Evolutionary conservation across 305 asterid genomes (phyloP).

Genomic region (Ruellia speciosa): DNA sequence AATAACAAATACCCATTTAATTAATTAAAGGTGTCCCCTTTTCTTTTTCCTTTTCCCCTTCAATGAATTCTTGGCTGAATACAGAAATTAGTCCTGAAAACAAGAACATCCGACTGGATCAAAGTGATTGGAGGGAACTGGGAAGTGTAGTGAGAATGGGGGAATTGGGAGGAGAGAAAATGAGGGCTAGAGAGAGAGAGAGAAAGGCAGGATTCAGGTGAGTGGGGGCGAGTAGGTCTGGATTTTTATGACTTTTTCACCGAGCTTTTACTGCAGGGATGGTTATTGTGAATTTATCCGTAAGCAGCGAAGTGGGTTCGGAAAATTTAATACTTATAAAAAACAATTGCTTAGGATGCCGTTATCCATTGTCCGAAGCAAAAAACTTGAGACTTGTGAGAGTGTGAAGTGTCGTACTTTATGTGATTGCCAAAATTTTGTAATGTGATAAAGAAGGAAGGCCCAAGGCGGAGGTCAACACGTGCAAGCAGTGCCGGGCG

Average conservation of each 20-base stretch:
- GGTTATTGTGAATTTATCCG: slow-evolving; percentile 3
- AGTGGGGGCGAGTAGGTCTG: slow-evolving; percentile 9
- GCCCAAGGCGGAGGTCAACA: neutral
- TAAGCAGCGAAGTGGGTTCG: neutral
- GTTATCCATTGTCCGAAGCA: neutral
- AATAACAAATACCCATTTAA: slow-evolving; percentile 87
- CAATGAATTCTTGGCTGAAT: too few relatives aligned
- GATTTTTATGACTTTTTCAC: slow-evolving; percentile 34
- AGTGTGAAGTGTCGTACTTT: too few relatives aligned
- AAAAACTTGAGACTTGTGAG: neutral
- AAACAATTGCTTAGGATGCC: neutral
- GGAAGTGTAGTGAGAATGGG: slow-evolving; percentile 9
- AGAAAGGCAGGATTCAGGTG: slow-evolving; percentile 19
- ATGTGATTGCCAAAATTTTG: too few relatives aligned
- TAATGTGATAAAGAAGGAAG: too few relatives aligned
- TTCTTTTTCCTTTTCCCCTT: neutral
- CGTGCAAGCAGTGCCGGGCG: neutral
- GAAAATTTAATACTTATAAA: neutral
- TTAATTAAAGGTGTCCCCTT: too few relatives aligned
- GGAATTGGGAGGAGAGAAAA: slow-evolving; percentile 23
- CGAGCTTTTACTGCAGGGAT: slow-evolving; percentile 18
- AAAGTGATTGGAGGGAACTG: slow-evolving; percentile 11
- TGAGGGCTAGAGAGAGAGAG: slow-evolving; percentile 22
- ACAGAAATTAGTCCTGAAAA: too few relatives aligned
- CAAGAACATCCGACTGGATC: slow-evolving; percentile 6